Conservation (phyloP, 2,329 filamentous ascomycete species). For the Colletotrichum sp. region DNA sequence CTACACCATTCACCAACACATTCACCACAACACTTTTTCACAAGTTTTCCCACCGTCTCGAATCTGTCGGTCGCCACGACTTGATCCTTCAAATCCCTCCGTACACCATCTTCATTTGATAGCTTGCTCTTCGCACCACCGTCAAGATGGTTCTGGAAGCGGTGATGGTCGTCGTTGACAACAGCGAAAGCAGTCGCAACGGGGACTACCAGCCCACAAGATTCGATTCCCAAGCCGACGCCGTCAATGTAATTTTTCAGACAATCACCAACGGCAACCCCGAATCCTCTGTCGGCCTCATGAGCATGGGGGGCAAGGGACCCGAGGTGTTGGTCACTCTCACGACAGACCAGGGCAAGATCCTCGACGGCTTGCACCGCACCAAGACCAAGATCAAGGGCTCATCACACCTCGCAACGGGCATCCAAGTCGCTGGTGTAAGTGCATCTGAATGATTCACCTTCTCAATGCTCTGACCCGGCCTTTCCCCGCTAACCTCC, state of each 20-base stretch:
- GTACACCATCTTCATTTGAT: neutral
- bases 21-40: neutral
- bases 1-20: constrained; percentile 13
- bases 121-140: constrained; percentile 28
- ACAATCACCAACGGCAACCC: constrained; percentile 95
- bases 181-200: constrained; percentile 98
- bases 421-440: constrained; percentile 94
- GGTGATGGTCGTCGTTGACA: constrained; percentile 99
- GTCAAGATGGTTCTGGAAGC: constrained; percentile 96
- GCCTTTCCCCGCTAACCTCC: constrained; percentile 26
- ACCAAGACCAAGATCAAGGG: constrained; percentile 92
- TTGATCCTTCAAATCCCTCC: neutral
- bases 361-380: constrained; percentile 88
- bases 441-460: constrained; percentile 36
- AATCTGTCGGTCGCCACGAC: neutral
- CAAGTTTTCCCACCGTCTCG: neutral
- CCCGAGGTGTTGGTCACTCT: constrained; percentile 96
- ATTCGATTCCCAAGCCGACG: constrained; percentile 96
- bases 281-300: constrained; percentile 94
- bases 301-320: constrained; percentile 99
- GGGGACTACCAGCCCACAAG: constrained; percentile 91
- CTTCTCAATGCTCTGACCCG: neutral
- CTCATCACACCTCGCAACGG: constrained; percentile 85
- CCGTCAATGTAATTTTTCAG: constrained; percentile 93
- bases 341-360: constrained; percentile 94